These are phyloP conservation scores for Sordariomycetes sp. DNA, from an alignment of 2,329 filamentous ascomycete genomes.

Conservation along the genomic window DNA sequence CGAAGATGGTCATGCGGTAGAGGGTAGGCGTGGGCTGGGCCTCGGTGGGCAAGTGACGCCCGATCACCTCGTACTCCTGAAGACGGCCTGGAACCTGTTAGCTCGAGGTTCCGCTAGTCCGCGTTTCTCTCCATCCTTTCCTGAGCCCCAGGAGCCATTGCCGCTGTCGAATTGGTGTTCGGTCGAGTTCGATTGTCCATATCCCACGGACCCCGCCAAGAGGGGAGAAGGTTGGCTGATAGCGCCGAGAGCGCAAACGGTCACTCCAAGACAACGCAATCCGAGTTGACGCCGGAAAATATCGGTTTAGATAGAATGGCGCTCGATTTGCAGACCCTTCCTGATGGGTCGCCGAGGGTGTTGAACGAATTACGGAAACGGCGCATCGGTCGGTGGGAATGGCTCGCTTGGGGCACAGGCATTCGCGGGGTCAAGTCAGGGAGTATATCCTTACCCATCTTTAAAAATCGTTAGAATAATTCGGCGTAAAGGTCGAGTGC, in stretches of 20 bases:
- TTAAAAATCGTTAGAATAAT: slow-evolving; percentile 21
- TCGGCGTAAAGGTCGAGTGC: slow-evolving; percentile 7
- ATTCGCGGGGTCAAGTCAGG: slow-evolving; percentile 7
- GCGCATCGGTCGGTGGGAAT: neutral
- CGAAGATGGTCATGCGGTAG: slow-evolving; percentile 99
- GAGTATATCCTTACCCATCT: slow-evolving; percentile 47
- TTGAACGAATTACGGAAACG: neutral
- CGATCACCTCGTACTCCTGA: slow-evolving; percentile 99
- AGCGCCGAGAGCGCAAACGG: neutral
- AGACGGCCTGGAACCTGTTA: slow-evolving; percentile 65
- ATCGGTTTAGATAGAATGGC: neutral
- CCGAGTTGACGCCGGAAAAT: neutral
- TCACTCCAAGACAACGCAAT: neutral
- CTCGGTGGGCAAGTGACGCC: slow-evolving; percentile 97
- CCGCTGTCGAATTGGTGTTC: neutral
- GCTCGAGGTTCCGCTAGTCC: neutral
- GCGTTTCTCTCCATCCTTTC: neutral
- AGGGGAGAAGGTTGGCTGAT: neutral
- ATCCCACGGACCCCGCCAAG: neutral
- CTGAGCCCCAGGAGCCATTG: neutral
- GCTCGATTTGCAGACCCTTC: neutral
- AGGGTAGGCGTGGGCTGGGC: slow-evolving; percentile 93
- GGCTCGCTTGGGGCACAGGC: neutral
- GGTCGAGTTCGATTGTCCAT: neutral
- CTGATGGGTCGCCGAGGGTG: neutral